These are phyloP conservation scores for Rubroboletus pulcherrimus DNA, from an alignment of 768 basidiomycete genomes.

Conservation along the genomic window DNA sequence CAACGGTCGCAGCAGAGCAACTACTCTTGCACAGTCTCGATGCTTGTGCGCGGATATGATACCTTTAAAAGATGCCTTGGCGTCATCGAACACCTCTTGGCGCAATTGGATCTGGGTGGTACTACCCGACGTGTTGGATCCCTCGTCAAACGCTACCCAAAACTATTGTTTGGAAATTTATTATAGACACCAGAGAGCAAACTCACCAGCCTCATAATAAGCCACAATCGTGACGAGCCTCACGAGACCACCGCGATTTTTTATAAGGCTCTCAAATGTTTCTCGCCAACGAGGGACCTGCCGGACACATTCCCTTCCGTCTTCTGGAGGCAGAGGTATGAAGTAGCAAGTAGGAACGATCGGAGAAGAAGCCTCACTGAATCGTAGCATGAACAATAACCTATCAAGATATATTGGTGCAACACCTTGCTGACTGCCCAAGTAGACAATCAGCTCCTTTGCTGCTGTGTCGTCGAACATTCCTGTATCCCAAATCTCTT, in stretches of 20 bases:
- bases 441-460: neutral
- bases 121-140: neutral
- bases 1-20: constrained; percentile 13
- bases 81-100: neutral
- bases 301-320: constrained; percentile 6
- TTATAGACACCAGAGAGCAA: neutral
- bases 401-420: too few species aligned
- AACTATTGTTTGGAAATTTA: neutral
- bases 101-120: neutral
- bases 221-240: constrained; percentile 8
- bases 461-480: constrained; percentile 9
- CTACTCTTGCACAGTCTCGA: constrained; percentile 9
- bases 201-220: constrained; percentile 12
- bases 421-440: constrained; percentile 7
- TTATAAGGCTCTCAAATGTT: neutral
- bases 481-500: constrained; percentile 5
- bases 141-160: neutral
- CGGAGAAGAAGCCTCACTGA: constrained; percentile 1
- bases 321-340: neutral
- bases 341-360: neutral
- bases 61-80: neutral
- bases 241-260: neutral
- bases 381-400: constrained; percentile 6
- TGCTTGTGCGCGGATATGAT: constrained; percentile 5
- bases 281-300: neutral